These are phyloP conservation scores for Acer saccharum DNA, from an alignment of 345 rosid species.

Conservation along the genomic window DNA sequence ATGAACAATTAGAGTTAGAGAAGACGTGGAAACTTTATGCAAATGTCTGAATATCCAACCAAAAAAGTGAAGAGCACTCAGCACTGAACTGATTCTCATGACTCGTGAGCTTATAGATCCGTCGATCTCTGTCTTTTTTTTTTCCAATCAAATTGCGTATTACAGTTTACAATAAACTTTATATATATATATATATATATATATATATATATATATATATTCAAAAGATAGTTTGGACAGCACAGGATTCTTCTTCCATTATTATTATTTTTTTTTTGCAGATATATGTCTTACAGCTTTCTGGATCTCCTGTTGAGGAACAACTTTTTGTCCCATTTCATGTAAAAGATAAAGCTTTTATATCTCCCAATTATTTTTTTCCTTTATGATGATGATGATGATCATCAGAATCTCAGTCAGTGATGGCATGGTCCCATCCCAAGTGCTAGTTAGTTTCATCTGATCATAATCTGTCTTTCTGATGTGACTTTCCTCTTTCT, in stretches of 20 bases:
- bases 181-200: not conserved
- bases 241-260: conserved; percentile 9
- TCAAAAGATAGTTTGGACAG: not conserved
- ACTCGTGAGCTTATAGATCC: not conserved
- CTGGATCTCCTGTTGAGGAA: not conserved
- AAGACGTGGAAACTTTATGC: conserved; percentile 10
- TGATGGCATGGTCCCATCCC: conserved; percentile 8
- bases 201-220: not conserved
- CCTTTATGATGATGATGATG: not conserved
- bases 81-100: conserved; percentile 19
- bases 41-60: conserved; percentile 17
- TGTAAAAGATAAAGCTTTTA: not conserved
- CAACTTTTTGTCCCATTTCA: not conserved
- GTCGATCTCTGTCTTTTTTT: not conserved
- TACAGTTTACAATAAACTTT: not conserved
- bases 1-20: not conserved
- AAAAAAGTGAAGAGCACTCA: conserved; percentile 10
- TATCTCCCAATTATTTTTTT: not conserved
- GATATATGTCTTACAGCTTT: not conserved
- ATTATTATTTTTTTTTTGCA: not conserved
- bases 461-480: not conserved
- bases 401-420: not conserved
- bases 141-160: not conserved
- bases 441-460: not conserved
- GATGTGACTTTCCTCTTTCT: not conserved